Base-by-base conservation (phyloP, 495 filamentous ascomycete species). In the Acidiella bohemica region DNA sequence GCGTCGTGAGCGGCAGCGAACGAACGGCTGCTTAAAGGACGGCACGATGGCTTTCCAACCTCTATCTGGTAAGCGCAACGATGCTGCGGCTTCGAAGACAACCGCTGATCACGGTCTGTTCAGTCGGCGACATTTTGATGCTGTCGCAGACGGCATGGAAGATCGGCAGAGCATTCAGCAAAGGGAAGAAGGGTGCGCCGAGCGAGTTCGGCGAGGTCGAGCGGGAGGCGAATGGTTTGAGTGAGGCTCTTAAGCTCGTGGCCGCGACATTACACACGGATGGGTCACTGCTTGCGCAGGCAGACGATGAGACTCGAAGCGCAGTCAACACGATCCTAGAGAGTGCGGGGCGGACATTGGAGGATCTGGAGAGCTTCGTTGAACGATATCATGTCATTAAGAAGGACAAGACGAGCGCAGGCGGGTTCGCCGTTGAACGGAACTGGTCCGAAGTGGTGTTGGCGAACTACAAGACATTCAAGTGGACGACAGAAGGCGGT, bases 91-190 rank as follows among this genome's bases (percentile, higher is more conserved):
- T n/a, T n/a, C n/a, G n/a, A n/a, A n/a, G n/a, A 27, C 27, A 32
- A 28, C 42, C 42, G 7, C 52, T 53, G n/a, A n/a, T n/a, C n/a
- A n/a, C n/a, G n/a, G n/a, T n/a, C n/a, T n/a, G n/a, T 0, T 60
- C 55, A 2, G 59, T 61, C 18, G 62, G 62, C 19, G 62, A 66
- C 40, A 60, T 64, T 24, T 44, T 66, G 26, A 54, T 63, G 50
- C 54, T 66, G 3, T 62, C 58, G 1, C 59, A 63, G 40, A 33
- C 53, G 19, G 62, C 62, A 10, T 64, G 59, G 57, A 59, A 56
- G 41, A 56, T 63, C 24, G 62, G 57, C 24, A 26, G 60, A 30
- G 59, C 62, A 14, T 66, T 66, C 41, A 61, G 59, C 21, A 47
- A 61, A 10, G 58, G 62, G n/a, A 44, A 60, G 16, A 54, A 50